Conservation (phyloP, 139 green algal genomes). For the Astrephomene gubernaculifera region DNA sequence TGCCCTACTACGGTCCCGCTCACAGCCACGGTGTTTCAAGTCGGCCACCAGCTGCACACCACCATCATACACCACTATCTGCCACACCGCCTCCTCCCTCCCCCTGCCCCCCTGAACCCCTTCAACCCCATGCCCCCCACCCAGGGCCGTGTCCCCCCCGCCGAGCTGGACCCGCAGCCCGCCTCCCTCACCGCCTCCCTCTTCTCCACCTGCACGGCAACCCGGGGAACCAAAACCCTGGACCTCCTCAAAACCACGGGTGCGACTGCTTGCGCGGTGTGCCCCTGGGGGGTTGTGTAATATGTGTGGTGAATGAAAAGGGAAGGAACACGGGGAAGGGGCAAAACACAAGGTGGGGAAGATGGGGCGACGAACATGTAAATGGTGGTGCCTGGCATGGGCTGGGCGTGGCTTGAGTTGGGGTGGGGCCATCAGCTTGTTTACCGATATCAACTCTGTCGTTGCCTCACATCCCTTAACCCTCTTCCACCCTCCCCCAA, state of each 20-base stretch:
- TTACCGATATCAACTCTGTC: no score
- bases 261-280: background rate
- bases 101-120: no score
- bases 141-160: conserved; percentile 10
- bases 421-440: no score
- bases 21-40: no score
- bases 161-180: background rate
- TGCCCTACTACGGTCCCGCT: no score
- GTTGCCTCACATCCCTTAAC: background rate
- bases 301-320: no score
- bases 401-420: no score
- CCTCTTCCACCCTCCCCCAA: no score
- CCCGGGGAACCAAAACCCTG: background rate
- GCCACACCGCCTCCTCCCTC: background rate
- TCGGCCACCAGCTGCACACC: background rate
- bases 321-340: no score
- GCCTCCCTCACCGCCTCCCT: background rate
- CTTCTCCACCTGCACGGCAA: background rate
- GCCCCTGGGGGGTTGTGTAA: background rate
- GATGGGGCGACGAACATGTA: no score
- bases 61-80: background rate
- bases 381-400: no score
- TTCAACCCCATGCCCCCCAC: background rate
- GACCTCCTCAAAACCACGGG: conserved; percentile 38
- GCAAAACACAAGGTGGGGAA: no score